Conservation (phyloP, 2,329 filamentous ascomycete genomes). For the Colletotrichum eremochloae region DNA sequence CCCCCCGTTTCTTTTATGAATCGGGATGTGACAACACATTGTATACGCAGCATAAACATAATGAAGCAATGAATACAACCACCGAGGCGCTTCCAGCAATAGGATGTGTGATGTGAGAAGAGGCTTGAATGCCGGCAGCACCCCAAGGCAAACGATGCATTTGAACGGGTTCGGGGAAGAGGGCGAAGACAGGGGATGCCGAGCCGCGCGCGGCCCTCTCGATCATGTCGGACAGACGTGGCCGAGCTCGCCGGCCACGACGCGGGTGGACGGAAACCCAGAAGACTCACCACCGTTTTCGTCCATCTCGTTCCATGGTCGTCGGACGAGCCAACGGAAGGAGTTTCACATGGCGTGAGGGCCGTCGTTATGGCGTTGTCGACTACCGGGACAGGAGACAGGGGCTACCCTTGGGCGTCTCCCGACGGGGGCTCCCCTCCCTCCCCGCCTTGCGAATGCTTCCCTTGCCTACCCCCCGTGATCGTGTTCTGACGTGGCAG, state of each 20-base stretch:
- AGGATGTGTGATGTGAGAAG: not conserved
- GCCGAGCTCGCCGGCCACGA: not conserved
- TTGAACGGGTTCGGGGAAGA: not conserved
- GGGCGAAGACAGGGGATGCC: slow-evolving; percentile 1
- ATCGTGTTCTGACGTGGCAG: slow-evolving; percentile 23
- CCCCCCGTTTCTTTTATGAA: slow-evolving; percentile 34
- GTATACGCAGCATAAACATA: slow-evolving; percentile 39
- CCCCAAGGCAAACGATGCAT: not conserved
- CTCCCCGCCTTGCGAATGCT: not conserved
- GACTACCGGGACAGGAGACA: not conserved
- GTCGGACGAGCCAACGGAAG: not conserved
- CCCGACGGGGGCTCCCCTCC: not conserved
- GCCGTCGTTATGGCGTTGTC: not conserved
- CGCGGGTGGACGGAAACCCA: too few species aligned
- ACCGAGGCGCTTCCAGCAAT: not conserved
- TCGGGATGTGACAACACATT: slow-evolving; percentile 35
- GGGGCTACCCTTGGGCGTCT: not conserved
- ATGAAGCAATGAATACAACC: slow-evolving; percentile 38
- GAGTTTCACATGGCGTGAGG: too few species aligned
- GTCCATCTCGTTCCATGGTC: not conserved
- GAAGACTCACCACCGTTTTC: not conserved
- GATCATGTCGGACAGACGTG: not conserved
- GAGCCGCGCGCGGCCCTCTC: not conserved
- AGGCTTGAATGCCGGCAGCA: not conserved
- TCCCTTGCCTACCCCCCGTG: not conserved